Base-by-base conservation (phyloP, 2,329 filamentous ascomycete species). In the Penicillium sp. region DNA sequence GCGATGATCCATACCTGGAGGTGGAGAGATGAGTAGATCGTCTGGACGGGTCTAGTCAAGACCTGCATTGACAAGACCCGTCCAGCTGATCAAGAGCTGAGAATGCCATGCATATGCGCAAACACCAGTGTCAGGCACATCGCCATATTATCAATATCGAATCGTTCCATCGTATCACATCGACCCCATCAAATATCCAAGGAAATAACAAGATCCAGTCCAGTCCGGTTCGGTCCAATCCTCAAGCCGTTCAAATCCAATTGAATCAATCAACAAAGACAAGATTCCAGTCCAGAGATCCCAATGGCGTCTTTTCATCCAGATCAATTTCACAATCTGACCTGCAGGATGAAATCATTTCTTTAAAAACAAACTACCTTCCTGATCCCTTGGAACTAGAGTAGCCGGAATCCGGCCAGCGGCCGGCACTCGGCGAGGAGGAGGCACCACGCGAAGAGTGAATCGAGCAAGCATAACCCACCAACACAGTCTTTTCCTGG, bases 401-500 rank as follows among this genome's bases (percentile, higher is more conserved):
- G 53, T 70, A 68, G 5, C 66, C 65, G 2, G 69, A 65, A 58
- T 71, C 68, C 16, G 59, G 56, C 61, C 63, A 62, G 39, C 45
- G 56, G 19, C 55, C 46, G 14, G 60, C 52, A 33, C 31, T 58
- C 19, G 60, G 53, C 10, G 53, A 57, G 19, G 56, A 33, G 13
- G 56, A 50, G 4, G 55, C 47, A 14, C 56, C 51, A 22, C 59
- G 56, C 14, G 59, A 47, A 11, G 73, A 68, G 63, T 91, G 89
- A 26, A 72, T 74, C 46, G 78, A 74, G 76, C 92, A 96, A 52
- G 88, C 84, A 71, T 95, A 95, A 51, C 92, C 93, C 24, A 96
- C 91, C 21, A 90, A 81, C 51, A 96, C 89, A 7, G 85, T 90
- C 71, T 89, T 88, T 69, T 90, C 87, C 64, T 91, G 85, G 56